Base-by-base conservation (phyloP, 2,329 filamentous ascomycete species). In the Neofusicoccum cordaticola region DNA sequence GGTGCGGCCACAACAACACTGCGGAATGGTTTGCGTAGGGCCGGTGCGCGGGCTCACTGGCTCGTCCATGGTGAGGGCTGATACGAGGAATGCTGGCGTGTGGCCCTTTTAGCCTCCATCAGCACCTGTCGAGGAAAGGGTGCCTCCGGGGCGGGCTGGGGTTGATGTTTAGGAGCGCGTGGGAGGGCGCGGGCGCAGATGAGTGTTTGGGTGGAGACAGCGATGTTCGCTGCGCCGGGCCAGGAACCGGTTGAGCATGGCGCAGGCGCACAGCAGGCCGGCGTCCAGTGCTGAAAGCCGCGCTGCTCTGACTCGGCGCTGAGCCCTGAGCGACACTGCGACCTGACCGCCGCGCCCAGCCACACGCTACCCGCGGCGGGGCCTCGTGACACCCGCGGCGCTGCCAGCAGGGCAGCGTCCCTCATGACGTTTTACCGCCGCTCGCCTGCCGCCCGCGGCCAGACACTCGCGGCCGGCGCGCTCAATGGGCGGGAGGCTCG, bases 1-100 rank as follows among this genome's bases (percentile, higher is more conserved):
- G 67, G 83, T 75, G 69, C 87, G 88, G 64, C 93, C 93, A 80
- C 94, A 99, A 80, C 94, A 99, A 83, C 95, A 98, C 53, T 71
- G 70, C 48, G 73, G 73, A 75, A 76, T 75, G 73, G 66, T 71
- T 41, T 39, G 45, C 34, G 42, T 34, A 44, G 51, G 19, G 62
- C 51, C 50, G 22, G 62, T 64, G 51, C 35, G 52, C 52, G 52
- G 62, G 44, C 52, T 48, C 34, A 57, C 51, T 34, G 52, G 62
- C 31, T 34, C 51, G 44, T 64, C 62, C 62, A 64, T 64, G 62
- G 42, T 58, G 62, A 44, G 39, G 11, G 17, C 12, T 42, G 12
- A 47, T 35, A 52, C 44, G 62, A 58, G 52, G 62, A 58, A 58
- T 64, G 62, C 62, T 31, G 9, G 22, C n/a, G 37, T 17, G 17